phyloP scores from a whole-genome alignment of 495 filamentous ascomycete species.

The Penicillium steckii region DNA sequence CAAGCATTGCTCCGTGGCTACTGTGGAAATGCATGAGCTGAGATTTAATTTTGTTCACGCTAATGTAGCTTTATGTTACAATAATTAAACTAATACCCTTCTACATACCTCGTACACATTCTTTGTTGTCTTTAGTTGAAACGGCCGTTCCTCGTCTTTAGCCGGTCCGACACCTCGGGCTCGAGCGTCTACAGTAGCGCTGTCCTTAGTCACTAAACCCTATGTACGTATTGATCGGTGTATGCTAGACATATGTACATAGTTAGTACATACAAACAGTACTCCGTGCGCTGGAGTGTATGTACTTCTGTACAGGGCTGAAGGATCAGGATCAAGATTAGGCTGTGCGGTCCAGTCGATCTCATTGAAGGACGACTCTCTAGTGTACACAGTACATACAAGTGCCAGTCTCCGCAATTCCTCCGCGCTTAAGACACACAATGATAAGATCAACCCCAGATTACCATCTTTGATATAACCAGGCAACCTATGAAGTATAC shows the following conservation, averaged over 20 bases:
- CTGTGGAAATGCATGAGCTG: not conserved
- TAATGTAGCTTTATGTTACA: too few relatives aligned
- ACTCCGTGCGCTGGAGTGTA: not conserved
- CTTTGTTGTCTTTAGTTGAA: not conserved
- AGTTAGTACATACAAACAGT: too few relatives aligned
- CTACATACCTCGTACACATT: too few relatives aligned
- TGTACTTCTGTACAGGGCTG: not conserved
- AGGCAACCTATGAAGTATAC: too few relatives aligned
- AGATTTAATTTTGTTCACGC: not conserved
- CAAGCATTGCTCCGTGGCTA: not conserved
- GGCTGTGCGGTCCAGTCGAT: not conserved
- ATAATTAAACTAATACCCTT: too few relatives aligned
- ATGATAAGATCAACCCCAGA: not conserved
- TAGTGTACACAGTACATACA: not conserved
- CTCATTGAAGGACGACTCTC: not conserved
- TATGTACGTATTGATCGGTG: too few relatives aligned
- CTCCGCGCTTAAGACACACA: not conserved
- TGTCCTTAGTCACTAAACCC: too few relatives aligned
- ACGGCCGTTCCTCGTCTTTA: not conserved
- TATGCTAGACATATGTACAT: too few relatives aligned
- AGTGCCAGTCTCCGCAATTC: not conserved
- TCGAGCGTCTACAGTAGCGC: not conserved
- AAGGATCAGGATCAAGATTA: conserved; percentile 1
- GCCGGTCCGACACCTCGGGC: not conserved
- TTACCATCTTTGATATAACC: not conserved